Evolutionary conservation across 192 early-diverging fungal genomes (phyloP).

Genomic region (Bifiguratus adelaidae): DNA sequence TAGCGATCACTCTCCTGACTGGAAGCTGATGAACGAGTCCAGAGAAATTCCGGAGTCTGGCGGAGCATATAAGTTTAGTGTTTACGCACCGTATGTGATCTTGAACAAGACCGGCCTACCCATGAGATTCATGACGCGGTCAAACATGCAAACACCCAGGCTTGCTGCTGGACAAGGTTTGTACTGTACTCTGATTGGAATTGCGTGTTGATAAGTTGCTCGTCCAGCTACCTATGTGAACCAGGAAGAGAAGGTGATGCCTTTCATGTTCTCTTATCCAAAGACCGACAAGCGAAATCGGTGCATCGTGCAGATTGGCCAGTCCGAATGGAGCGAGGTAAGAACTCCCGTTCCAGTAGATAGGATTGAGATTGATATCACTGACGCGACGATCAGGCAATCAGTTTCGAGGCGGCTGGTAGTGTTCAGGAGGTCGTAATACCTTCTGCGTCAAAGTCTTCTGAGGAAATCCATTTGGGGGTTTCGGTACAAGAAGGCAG

Average conservation of each 20-base stretch:
- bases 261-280: constrained; percentile 92
- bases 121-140: constrained; percentile 69
- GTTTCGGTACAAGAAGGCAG: constrained; percentile 78
- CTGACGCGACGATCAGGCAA: constrained; percentile 31
- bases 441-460: constrained; percentile 28
- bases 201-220: constrained; percentile 5
- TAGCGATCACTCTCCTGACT: not conserved
- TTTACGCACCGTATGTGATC: constrained; percentile 91
- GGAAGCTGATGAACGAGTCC: not conserved
- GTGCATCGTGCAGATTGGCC: constrained; percentile 57
- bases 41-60: constrained; percentile 53
- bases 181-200: too few species aligned
- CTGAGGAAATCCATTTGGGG: constrained; percentile 67
- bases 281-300: constrained; percentile 77
- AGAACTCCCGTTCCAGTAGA: too few species aligned
- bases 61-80: constrained; percentile 71
- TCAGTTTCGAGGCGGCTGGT: constrained; percentile 95
- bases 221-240: constrained; percentile 1
- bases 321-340: constrained; percentile 75
- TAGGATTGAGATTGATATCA: not conserved
- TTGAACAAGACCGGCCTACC: constrained; percentile 85
- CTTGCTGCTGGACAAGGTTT: constrained; percentile 57
- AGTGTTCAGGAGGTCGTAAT: constrained; percentile 71
- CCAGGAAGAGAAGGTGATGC: constrained; percentile 29
- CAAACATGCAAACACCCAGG: constrained; percentile 63